phyloP scores from a whole-genome alignment of 371 early-diverging fungal species.

The Apophysomyces trapeziformis region DNA sequence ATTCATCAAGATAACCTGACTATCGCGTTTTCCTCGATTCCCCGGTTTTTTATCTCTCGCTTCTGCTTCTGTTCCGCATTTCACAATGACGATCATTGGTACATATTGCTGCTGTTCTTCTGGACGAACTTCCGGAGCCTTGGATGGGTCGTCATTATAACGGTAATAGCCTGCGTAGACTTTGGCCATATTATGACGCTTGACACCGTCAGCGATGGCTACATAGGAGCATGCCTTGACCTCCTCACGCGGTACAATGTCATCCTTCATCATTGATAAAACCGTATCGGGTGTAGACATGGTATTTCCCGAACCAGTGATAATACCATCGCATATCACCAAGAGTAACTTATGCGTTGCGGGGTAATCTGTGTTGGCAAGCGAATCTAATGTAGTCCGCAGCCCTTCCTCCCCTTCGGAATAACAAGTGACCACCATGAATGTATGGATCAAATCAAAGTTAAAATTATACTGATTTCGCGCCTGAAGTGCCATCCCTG shows the following conservation, averaged over 20 bases:
- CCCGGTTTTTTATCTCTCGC: constrained; percentile 54
- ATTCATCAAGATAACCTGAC: constrained; percentile 85
- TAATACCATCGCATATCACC: constrained; percentile 82
- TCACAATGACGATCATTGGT: constrained; percentile 77
- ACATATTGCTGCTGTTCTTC: constrained; percentile 49
- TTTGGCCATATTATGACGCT: constrained; percentile 90
- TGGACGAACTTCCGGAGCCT: constrained; percentile 41
- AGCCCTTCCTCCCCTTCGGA: constrained; percentile 86
- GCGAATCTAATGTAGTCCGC: constrained; percentile 86
- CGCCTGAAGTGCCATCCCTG: constrained; percentile 22
- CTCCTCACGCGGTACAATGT: constrained; percentile 57
- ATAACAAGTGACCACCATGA: constrained; percentile 79
- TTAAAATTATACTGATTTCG: constrained; percentile 51
- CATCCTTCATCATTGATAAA: constrained; percentile 76
- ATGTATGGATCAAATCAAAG: constrained; percentile 52
- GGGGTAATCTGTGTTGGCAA: constrained; percentile 83
- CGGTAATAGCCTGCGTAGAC: constrained; percentile 83
- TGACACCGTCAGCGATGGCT: constrained; percentile 85
- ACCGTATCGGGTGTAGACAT: constrained; percentile 75
- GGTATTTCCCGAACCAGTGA: constrained; percentile 72
- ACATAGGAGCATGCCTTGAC: constrained; percentile 76
- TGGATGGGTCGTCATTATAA: constrained; percentile 48
- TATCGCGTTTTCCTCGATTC: constrained; percentile 62
- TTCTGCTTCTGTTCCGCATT: constrained; percentile 82
- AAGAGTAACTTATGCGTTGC: constrained; percentile 83